Base-by-base conservation (phyloP, 805 yeast genomes). In the Grigorovia humatica region DNA sequence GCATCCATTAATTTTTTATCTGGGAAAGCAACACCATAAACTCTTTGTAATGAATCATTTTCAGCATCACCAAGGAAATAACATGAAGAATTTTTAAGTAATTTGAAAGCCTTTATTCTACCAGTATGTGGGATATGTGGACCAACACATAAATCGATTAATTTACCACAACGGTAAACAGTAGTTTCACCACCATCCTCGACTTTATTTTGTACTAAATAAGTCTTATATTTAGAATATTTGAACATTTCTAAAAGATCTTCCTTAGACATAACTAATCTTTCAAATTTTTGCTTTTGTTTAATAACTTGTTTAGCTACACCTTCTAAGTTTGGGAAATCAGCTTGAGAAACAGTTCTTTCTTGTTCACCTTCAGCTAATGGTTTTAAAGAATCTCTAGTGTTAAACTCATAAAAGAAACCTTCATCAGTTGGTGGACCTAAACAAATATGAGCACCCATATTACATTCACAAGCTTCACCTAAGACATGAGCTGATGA, bases 341-440 rank as follows among this genome's bases (percentile, higher is more conserved):
- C 98, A 47, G 79, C 76, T 66, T 84, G 91, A 48, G 89, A 74
- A 44, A 93, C 90, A 15, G 77, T 85, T 51, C 79, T 77, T 58
- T 83, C 82, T 56, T 83, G 81, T 61, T 91, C 90, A 61, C 93
- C 89, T 54, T 80, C 77, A 56, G 81, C 82, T 15, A 61, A 55
- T 18, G 59, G 59, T 50, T 59, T 60, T 50, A 65, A 44, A 17
- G 64, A 60, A 52, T 68, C 70, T 56, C 65, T 65, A 64, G 89
- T 81, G 52, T 95, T 77, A 85, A 93, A 89, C 69, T 93, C 99
- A 71, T 93, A 93, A 75, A 91, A 93, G 74, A 93, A 93, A 46
- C 99, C 99, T 57, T 91, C 98, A 51, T 84, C 88, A 54, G 96
- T 91, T 69, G 99, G 99, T 35, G 99, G 99, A 59, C 99, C 99